A percentile compares a stretch with the other conserved stretches of the same genome.
phyloP scores from a whole-genome alignment of 768 basidiomycete species.

The Mycena alexandri region DNA sequence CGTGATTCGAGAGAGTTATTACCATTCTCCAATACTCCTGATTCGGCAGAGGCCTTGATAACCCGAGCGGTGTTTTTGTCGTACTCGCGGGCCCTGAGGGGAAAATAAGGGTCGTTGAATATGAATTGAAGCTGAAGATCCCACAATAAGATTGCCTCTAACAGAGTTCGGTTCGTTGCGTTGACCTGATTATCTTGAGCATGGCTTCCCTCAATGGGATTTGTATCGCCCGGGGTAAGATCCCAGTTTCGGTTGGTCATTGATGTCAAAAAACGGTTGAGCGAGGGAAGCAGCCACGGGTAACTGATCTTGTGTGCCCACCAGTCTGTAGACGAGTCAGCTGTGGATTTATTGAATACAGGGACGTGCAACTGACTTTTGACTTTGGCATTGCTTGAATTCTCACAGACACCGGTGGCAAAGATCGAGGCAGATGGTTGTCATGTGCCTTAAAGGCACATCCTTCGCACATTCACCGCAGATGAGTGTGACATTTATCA shows the following conservation, averaged over 20 bases:
- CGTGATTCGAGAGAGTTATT: conserved; percentile 7
- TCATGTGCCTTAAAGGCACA: too few relatives aligned
- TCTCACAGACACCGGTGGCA: too few relatives aligned
- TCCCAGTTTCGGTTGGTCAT: conserved; percentile 19
- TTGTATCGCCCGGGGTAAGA: conserved; percentile 16
- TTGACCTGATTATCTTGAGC: conserved; percentile 1
- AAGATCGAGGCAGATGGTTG: too few relatives aligned
- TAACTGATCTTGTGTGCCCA: conserved; percentile 23
- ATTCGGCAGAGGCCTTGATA: neutral
- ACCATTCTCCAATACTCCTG: conserved; percentile 12
- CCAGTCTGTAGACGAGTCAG: neutral
- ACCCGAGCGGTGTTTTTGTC: conserved; percentile 6
- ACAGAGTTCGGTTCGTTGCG: neutral
- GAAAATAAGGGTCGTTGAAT: neutral
- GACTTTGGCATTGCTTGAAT: conserved; percentile 10
- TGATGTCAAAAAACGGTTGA: conserved; percentile 3
- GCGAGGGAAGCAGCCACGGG: conserved; percentile 19
- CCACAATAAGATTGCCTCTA: conserved; percentile 12
- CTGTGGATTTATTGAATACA: neutral
- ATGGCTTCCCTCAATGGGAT: conserved; percentile 20
- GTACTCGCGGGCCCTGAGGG: conserved; percentile 1
- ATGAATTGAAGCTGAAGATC: neutral
- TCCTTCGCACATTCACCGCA: too few relatives aligned
- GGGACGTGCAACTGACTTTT: conserved; percentile 1
- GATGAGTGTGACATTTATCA: too few relatives aligned